Evolutionary conservation across 345 rosid genomes (phyloP).

Genomic region (Sonneratia caseolaris): DNA sequence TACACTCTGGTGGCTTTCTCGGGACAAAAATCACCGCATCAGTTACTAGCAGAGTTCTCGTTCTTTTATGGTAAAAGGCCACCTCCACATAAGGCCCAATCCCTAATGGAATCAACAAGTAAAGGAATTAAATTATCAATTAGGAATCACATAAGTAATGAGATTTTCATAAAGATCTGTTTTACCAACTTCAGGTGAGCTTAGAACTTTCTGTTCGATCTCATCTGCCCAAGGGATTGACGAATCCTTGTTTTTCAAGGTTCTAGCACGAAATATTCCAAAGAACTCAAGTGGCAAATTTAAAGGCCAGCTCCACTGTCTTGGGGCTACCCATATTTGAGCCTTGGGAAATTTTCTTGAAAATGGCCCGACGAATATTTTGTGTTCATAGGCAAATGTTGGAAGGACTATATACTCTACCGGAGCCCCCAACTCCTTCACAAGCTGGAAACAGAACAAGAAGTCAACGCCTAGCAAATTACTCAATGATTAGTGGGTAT

Average conservation of each 20-base stretch:
- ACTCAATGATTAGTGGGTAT: no score
- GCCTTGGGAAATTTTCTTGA: slow-evolving; percentile 90
- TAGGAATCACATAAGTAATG: slow-evolving; percentile 1
- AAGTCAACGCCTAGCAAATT: not conserved
- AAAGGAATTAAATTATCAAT: not conserved
- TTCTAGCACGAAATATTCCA: slow-evolving; percentile 80
- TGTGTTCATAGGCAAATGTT: slow-evolving; percentile 94
- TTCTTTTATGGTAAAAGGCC: slow-evolving; percentile 77
- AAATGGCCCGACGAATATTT: slow-evolving; percentile 90
- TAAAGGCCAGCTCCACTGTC: slow-evolving; percentile 99
- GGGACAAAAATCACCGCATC: slow-evolving; percentile 92
- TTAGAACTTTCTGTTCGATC: slow-evolving; percentile 82
- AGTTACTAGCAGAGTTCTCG: slow-evolving; percentile 75
- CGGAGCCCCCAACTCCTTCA: slow-evolving; percentile 80
- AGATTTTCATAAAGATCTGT: not conserved
- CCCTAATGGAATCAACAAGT: slow-evolving; percentile 28
- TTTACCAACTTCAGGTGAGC: slow-evolving; percentile 97
- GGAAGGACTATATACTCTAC: slow-evolving; percentile 83
- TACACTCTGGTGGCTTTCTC: slow-evolving; percentile 66
- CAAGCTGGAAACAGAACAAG: slow-evolving; percentile 41
- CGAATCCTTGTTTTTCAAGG: slow-evolving; percentile 55
- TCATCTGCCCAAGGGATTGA: slow-evolving; percentile 87
- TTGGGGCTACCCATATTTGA: slow-evolving; percentile 90
- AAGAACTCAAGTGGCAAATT: slow-evolving; percentile 88
- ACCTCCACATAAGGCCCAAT: slow-evolving; percentile 54